Evolutionary conservation across 2,329 filamentous ascomycete genomes (phyloP), one percentile per base, ranked within the genome.

Genomic region (Trichoderma sp.): DNA sequence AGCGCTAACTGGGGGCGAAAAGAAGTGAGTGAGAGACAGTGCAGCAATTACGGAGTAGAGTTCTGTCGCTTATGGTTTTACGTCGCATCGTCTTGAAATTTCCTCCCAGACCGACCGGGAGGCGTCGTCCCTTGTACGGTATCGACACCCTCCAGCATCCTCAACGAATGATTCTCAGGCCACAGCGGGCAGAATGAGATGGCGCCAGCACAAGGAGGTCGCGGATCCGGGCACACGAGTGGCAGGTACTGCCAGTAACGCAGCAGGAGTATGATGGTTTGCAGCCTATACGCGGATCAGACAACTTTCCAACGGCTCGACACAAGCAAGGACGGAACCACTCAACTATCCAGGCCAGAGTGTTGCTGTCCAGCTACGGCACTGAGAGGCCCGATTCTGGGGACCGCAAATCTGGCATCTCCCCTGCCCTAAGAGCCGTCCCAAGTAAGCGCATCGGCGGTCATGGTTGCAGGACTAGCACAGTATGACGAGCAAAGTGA

Each of bases 351-450:
- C 57, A 60, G 58, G 27, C 13, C 55, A 35, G 13, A 35, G 33
- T 4, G n/a, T n/a, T 59, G 63, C 40, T 49, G 35, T 35, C 55
- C 27, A 59, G n/a, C 21, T 49, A 55, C 63, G 55, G 55, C 63
- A 57, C 31, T 29, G 57, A 19, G 63, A 58, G 40, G 29, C n/a
- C 40, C 55, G 63, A 52, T 43, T 59, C 40, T 67, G 55, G 55
- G 40, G 53, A 58, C 53, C 40, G 63, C 31, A 59, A 37, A 59
- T 59, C 63, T 67, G 40, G 55, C 63, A 67, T 57, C 40, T 49
- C 63, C 63, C 55, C 55, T 58, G 63, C 33, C 55, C 63, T 14
- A 58, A 37, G 14, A 33, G 27, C 40, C 33, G 47, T 29, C 21
- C 40, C 21, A 37, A 37, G 61, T 35, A 49, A 37, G 61, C 24